Base-by-base conservation (phyloP, 345 rosid genomes). In the Euphorbia lathyris region DNA sequence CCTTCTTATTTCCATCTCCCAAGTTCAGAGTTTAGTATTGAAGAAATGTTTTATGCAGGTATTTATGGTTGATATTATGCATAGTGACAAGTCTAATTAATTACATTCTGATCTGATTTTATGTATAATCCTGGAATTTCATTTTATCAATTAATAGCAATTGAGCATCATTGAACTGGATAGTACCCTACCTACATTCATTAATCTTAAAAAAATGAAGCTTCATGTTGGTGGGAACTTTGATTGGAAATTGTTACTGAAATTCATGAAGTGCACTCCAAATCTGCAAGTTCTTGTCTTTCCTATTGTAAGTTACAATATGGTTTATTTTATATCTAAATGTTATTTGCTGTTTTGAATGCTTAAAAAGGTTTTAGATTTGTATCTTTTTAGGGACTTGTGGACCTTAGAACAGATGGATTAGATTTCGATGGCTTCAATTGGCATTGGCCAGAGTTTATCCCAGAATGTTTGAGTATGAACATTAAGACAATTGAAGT, bases 1-100 rank as follows among this genome's bases (percentile, higher is more conserved):
- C 29, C 66, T 69, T 45, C 43, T 45, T 9, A 20, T 30, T 17
- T 50, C 66, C 7, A 60, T 59, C 47, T 29, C 66, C 45, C 19
- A 48, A 17, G 73, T 32, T 20, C n/a, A 32, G 23, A 5, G 10
- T 32, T 17, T 69, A 51, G 29, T n/a, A 12, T 20, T 69, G 29
- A 45, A 13, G 60, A 30, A 22, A 11, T 29, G 45, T 1, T n/a
- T 23, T 29, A 58, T 45, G 47, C 20, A 0, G 66, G 73, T 59
- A 43, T 43, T 13, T 17, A 19, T 58, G n/a, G 25, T 47, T 29
- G 11, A 9, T 7, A 7, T 56, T 58, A 12, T 58, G 5, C 12
- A 25, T 26, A 25, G 4, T 55, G 12, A 53, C n/a, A 10, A 55
- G 4, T 22, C 2, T 51, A 0, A 22, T 56, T 13, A 22, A 56